phyloP scores from a whole-genome alignment of 768 basidiomycete genomes.

The Amanita subjunquillea region DNA sequence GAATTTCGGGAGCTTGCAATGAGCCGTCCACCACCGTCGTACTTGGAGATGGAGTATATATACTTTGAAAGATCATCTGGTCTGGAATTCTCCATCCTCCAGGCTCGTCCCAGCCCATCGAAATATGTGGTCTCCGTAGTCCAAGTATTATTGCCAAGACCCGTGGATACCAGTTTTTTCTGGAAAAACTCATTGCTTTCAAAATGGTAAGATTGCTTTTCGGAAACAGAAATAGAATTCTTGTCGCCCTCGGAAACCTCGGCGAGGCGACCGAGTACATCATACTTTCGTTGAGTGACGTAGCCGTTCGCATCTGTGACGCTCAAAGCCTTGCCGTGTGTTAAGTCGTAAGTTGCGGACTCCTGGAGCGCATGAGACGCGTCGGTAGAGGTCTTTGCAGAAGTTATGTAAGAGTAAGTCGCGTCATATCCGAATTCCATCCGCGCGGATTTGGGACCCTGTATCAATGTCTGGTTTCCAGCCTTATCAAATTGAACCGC shows the following conservation, averaged over 20 bases:
- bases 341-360: neutral
- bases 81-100: neutral
- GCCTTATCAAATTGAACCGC: neutral
- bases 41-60: neutral
- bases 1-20: neutral
- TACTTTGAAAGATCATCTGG: neutral
- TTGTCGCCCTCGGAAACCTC: neutral
- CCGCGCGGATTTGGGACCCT: neutral
- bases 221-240: neutral
- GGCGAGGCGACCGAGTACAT: neutral
- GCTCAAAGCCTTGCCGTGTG: neutral
- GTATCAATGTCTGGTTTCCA: neutral
- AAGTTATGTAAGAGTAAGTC: neutral
- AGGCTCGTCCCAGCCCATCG: neutral
- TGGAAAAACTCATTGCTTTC: neutral
- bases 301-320: neutral
- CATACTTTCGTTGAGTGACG: neutral
- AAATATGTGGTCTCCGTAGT: neutral
- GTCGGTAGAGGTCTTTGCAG: neutral
- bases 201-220: neutral
- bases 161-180: neutral
- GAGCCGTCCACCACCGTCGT: neutral
- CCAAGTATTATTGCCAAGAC: neutral
- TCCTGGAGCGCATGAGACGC: neutral
- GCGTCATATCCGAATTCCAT: neutral